Evolutionary conservation across 2,329 filamentous ascomycete genomes (phyloP), one percentile per base, ranked within the genome.

Genomic region (Shiraia sp.): DNA sequence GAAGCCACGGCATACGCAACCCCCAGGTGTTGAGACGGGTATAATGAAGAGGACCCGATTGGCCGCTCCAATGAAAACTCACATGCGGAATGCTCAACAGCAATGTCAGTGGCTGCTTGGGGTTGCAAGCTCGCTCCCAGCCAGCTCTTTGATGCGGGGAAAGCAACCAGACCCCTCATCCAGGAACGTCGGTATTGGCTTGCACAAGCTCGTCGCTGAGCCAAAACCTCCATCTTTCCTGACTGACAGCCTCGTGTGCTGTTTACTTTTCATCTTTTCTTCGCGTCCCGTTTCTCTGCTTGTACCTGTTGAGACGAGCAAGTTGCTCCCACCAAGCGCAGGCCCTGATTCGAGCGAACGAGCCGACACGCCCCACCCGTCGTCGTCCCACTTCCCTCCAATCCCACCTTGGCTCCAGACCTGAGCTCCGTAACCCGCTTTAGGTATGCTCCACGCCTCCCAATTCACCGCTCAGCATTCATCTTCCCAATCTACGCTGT

Each of bases 101-200:
- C 25, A 14, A 32, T 29, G 33, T 47, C 52, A 53, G 51, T 51
- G 50, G 44, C 47, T 51, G 36, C 22, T 35, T 30, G 34, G 42
- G 31, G 32, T 27, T 12, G 30, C 42, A 43, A 30, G 37, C 33
- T 19, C n/a, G n/a, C n/a, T n/a, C n/a, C 32, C 35, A 35, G 49
- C 45, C 47, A 57, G 48, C 46, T 48, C 44, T 53, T 45, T 41
- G 43, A 57, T 56, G 56, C 56, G 55, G 55, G 55, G 52, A 51
- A 55, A 49, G 29, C 36, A 40, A 47, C 33, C 44, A 33, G 44
- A 51, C 56, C 56, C 56, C 56, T 58, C 54, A 45, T 49, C 32
- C 42, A 55, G 54, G 48, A 42, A 49, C 47, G 42, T 44, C 49
- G 48, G 42, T 22, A 52, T 42, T 53, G 45, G 47, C 44, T 37